A percentile compares a stretch with the other conserved stretches of the same genome.
Conservation (phyloP, 2,329 filamentous ascomycete genomes). For the Tympanopsis confertula region DNA sequence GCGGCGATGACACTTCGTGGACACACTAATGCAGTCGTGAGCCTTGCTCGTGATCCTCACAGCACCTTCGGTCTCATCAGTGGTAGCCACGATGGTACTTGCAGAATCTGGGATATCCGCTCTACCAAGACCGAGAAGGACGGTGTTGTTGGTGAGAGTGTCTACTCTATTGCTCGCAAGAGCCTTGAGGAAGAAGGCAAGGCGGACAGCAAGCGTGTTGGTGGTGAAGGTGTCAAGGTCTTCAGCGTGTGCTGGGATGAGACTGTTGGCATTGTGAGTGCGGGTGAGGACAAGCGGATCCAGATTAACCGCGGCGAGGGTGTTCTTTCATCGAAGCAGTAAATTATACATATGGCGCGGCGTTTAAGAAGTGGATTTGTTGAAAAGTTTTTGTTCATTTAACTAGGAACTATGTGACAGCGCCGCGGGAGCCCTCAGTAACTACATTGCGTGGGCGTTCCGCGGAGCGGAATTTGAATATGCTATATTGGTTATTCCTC, state of each 20-base stretch:
- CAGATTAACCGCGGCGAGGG: conserved; percentile 66
- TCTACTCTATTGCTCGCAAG: conserved; percentile 68
- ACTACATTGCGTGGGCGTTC: too few relatives aligned
- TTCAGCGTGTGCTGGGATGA: conserved; percentile 79
- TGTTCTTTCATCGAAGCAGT: background rate
- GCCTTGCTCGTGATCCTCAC: conserved; percentile 37
- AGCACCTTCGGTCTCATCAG: conserved; percentile 77
- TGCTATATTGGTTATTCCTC: too few relatives aligned
- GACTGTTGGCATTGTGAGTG: conserved; percentile 79
- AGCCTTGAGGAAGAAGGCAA: conserved; percentile 54
- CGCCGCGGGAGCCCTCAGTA: too few relatives aligned
- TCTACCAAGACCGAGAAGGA: conserved; percentile 48
- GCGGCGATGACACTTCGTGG: conserved; percentile 84
- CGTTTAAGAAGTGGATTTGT: too few relatives aligned
- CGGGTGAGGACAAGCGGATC: conserved; percentile 84
- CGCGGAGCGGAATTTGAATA: too few relatives aligned
- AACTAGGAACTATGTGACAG: too few relatives aligned
- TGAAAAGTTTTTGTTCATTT: too few relatives aligned
- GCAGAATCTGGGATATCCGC: conserved; percentile 81
- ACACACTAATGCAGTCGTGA: conserved; percentile 64
- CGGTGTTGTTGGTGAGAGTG: conserved; percentile 56
- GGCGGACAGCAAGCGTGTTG: conserved; percentile 27
- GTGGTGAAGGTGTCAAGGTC: conserved; percentile 80
- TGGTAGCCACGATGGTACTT: conserved; percentile 84
- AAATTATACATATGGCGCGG: too few relatives aligned